Evolutionary conservation across 129 eudicot species (phyloP).

Genomic region (Solidago caesia): DNA sequence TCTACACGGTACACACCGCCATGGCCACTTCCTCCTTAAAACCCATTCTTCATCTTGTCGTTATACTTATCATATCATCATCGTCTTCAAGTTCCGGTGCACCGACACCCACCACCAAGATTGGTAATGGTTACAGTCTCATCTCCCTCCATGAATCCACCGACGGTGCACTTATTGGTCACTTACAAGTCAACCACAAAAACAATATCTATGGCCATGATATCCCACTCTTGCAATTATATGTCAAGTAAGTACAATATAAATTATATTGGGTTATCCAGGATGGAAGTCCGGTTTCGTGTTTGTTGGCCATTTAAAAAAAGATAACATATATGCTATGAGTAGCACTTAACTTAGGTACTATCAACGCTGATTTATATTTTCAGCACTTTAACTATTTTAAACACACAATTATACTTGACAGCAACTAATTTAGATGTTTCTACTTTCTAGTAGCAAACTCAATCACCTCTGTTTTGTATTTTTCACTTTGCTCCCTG

Average conservation of each 20-base stretch:
- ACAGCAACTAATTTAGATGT: too few relatives aligned
- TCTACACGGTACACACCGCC: background rate
- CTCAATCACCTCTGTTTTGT: background rate
- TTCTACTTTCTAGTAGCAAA: background rate
- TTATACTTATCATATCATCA: slow-evolving; percentile 17
- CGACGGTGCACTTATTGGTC: slow-evolving; percentile 77
- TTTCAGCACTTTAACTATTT: background rate
- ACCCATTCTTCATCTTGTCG: slow-evolving; percentile 22
- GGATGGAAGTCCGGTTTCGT: too few relatives aligned
- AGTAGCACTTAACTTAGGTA: too few relatives aligned
- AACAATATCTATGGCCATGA: slow-evolving; percentile 83
- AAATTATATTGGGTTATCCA: too few relatives aligned
- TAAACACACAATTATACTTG: background rate
- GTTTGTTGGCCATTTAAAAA: too few relatives aligned
- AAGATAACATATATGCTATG: too few relatives aligned
- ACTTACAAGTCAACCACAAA: slow-evolving; percentile 61
- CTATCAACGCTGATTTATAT: too few relatives aligned
- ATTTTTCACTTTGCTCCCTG: background rate
- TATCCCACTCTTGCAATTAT: slow-evolving; percentile 74
- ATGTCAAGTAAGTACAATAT: slow-evolving; percentile 63
- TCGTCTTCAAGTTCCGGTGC: slow-evolving; percentile 28
- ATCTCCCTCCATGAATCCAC: slow-evolving; percentile 61
- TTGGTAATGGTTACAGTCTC: slow-evolving; percentile 85
- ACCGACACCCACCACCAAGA: slow-evolving; percentile 26
- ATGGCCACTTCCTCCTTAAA: slow-evolving; percentile 27